Conservation (phyloP, 1,284 basidiomycete species). For the Fereydounia khargensis region DNA sequence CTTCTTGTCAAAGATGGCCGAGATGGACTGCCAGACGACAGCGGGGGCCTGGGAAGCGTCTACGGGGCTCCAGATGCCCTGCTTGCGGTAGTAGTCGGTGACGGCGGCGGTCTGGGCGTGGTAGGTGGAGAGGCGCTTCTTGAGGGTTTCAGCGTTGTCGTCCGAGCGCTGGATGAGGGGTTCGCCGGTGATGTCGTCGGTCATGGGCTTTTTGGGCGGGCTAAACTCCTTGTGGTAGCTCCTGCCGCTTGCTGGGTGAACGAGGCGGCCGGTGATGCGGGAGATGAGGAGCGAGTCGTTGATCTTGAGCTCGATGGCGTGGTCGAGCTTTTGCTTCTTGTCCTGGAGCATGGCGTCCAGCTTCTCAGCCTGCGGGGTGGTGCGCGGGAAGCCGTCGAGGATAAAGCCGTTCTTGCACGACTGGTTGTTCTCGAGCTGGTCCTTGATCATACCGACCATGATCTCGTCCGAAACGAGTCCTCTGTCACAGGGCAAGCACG, state of each 20-base stretch:
- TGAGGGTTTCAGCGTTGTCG: slow-evolving; percentile 72
- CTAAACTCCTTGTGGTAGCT: slow-evolving; percentile 93
- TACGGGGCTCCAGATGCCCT: slow-evolving; percentile 68
- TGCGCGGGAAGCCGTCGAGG: slow-evolving; percentile 96
- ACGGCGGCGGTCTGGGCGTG: slow-evolving; percentile 92
- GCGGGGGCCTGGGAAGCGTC: slow-evolving; percentile 90
- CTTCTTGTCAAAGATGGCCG: slow-evolving; percentile 55
- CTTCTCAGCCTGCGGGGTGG: slow-evolving; percentile 95
- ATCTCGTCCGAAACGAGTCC: slow-evolving; percentile 93
- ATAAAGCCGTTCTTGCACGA: slow-evolving; percentile 94
- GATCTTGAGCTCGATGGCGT: slow-evolving; percentile 86
- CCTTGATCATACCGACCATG: slow-evolving; percentile 95
- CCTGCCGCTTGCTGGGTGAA: slow-evolving; percentile 84
- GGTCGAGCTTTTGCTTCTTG: slow-evolving; percentile 79
- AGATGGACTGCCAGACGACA: slow-evolving; percentile 84
- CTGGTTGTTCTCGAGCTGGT: slow-evolving; percentile 90
- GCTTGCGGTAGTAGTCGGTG: slow-evolving; percentile 91
- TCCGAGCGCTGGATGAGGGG: slow-evolving; percentile 68
- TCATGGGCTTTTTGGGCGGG: slow-evolving; percentile 91
- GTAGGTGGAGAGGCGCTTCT: slow-evolving; percentile 81
- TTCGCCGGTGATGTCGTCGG: slow-evolving; percentile 92
- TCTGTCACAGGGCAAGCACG: too few species aligned
- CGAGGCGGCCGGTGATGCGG: slow-evolving; percentile 90
- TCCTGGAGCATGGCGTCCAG: slow-evolving; percentile 82
- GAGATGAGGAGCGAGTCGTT: slow-evolving; percentile 93